Evolutionary conservation across 1,284 basidiomycete species (phyloP), one percentile per base, ranked within the genome.

Genomic region (Hypsizygus ulmarius): DNA sequence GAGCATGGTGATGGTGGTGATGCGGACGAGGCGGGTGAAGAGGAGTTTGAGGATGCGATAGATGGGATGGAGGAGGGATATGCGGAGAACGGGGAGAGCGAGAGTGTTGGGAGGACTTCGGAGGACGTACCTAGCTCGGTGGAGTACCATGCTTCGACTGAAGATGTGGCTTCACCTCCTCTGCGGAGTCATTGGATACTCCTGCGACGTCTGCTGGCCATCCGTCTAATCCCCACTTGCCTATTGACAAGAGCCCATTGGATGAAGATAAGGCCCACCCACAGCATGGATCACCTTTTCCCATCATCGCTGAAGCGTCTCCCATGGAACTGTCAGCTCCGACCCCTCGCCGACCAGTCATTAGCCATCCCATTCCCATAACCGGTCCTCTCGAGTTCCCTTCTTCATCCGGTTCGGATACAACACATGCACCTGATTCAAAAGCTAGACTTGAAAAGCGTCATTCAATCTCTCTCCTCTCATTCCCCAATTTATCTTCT

Each of bases 181-280:
- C 74, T 1, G 64, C 67, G 0, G 76, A 77, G 51, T 77, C 75
- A 1, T 60, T 78, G 34, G 63, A 54, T 35, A 56, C 75, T 2
- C 72, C 74, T 0, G 62, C 63, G 3, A 69, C 64, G 5, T 71
- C 68, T 11, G 70, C 72, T 14, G 66, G 60, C 34, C 65, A 66
- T 8, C 66, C 67, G 5, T 77, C 74, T 3, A 58, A 72, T 21
- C 46, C 62, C 10, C 54, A 72, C 53, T 50, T 74, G n/a, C 67
- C 66, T 18, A 49, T 66, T 2, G 61, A 59, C 21, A 3, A 25
- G 21, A 25, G 21, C 21, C 7, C 21, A 7, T 25, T 25, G 21
- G 56, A 58, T 39, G 60, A 59, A 33, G 47, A 5, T n/a, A 56
- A 62, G 41, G 28, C 41, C 35, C 35, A 49, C 30, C 29, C 52